These are phyloP conservation scores for Penicillium flavigenum DNA, from an alignment of 495 filamentous ascomycete genomes.

Conservation along the genomic window DNA sequence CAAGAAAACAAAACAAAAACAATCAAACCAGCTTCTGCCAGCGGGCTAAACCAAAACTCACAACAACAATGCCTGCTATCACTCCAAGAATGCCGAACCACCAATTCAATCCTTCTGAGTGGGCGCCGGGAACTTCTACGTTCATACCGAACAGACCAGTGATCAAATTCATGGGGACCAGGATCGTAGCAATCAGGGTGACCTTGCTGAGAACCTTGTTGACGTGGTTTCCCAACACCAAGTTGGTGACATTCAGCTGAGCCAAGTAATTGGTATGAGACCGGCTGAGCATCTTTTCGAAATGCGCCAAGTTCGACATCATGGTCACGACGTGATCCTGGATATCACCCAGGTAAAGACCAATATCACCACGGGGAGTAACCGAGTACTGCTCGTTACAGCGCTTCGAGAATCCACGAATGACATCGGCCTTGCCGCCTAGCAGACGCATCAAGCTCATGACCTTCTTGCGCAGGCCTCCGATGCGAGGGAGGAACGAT, in stretches of 20 bases:
- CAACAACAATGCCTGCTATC: conserved; percentile 58
- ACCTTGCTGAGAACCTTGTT: conserved; percentile 90
- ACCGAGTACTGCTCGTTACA: conserved; percentile 96
- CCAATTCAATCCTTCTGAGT: conserved; percentile 57
- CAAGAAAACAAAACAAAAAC: neutral
- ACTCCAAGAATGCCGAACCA: conserved; percentile 79
- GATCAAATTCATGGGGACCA: conserved; percentile 95
- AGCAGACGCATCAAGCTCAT: conserved; percentile 90
- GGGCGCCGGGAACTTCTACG: conserved; percentile 71
- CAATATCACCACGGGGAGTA: conserved; percentile 92
- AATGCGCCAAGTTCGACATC: conserved; percentile 93
- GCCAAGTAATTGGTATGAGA: conserved; percentile 96
- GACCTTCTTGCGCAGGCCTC: conserved; percentile 86
- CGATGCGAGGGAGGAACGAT: conserved; percentile 81
- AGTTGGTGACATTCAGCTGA: conserved; percentile 86
- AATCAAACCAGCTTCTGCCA: conserved; percentile 44
- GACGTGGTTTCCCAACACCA: conserved; percentile 74
- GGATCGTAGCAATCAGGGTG: conserved; percentile 89
- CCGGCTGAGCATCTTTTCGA: conserved; percentile 95
- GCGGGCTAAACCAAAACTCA: conserved; percentile 50
- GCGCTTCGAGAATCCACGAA: conserved; percentile 94
- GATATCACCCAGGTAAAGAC: conserved; percentile 92
- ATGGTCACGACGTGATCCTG: conserved; percentile 99
- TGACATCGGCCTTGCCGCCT: conserved; percentile 95
- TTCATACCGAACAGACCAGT: conserved; percentile 99